Evolutionary conservation across 208 protist species (phyloP).

Genomic region (Crithidia sp.): DNA sequence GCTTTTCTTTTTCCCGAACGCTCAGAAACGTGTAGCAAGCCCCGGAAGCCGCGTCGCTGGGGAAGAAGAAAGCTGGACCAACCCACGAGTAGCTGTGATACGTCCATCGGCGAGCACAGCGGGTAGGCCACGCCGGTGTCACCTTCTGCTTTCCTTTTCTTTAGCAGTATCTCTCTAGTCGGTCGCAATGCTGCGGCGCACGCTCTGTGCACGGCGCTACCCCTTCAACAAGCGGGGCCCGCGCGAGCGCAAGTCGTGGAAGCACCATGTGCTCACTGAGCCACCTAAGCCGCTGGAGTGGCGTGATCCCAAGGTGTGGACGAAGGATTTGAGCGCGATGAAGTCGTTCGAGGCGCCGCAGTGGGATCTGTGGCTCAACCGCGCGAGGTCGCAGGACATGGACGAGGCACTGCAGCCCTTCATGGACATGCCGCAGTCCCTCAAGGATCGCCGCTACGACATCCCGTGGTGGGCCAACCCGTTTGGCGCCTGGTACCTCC

Average conservation of each 20-base stretch:
- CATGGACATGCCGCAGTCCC: slow-evolving; percentile 94
- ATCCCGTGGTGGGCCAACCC: slow-evolving; percentile 95
- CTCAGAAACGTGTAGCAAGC: too few relatives aligned
- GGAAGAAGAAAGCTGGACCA: too few relatives aligned
- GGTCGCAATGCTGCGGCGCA: slow-evolving; percentile 67
- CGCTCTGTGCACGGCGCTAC: slow-evolving; percentile 66
- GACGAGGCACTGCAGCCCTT: slow-evolving; percentile 93
- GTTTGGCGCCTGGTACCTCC: slow-evolving; percentile 93
- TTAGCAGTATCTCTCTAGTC: too few relatives aligned
- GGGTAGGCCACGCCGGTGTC: too few relatives aligned
- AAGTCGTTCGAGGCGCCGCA: slow-evolving; percentile 93
- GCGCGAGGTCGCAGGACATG: slow-evolving; percentile 88
- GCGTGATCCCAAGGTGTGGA: slow-evolving; percentile 94
- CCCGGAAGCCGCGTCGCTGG: too few relatives aligned
- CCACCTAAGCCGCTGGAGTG: slow-evolving; percentile 89
- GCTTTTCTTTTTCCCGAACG: not conserved
- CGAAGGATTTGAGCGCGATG: slow-evolving; percentile 85
- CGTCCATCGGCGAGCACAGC: too few relatives aligned
- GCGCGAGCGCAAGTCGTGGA: slow-evolving; percentile 91
- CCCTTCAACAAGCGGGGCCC: slow-evolving; percentile 90
- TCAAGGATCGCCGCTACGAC: slow-evolving; percentile 92
- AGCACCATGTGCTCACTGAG: slow-evolving; percentile 90
- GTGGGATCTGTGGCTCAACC: slow-evolving; percentile 92
- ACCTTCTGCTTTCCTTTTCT: too few relatives aligned
- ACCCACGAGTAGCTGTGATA: too few relatives aligned